These are phyloP conservation scores for Cytospora piceae DNA, from an alignment of 2,329 filamentous ascomycete species.

Conservation along the genomic window DNA sequence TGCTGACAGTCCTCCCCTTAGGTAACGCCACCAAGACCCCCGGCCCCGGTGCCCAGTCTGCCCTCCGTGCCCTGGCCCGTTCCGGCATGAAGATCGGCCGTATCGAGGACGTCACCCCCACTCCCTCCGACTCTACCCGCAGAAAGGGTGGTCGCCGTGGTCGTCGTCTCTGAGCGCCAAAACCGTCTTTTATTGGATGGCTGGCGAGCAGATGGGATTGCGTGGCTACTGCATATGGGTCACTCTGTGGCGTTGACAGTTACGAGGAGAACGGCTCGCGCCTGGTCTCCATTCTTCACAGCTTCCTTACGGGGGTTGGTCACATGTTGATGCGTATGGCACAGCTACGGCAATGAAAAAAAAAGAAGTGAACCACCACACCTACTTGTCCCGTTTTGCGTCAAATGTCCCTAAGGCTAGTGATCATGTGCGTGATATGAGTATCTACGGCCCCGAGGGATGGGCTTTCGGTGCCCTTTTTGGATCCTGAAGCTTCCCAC, in stretches of 20 bases:
- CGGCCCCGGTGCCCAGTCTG: conserved; percentile 97
- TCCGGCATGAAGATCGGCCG: conserved; percentile 99
- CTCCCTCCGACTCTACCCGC: conserved; percentile 97
- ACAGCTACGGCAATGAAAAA: conserved; percentile 40
- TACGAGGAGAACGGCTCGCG: conserved; percentile 73
- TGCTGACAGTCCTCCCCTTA: conserved; percentile 38
- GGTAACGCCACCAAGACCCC: conserved; percentile 99
- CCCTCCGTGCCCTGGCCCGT: conserved; percentile 97
- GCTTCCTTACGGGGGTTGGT: conserved; percentile 42
- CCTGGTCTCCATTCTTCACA: conserved; percentile 61
- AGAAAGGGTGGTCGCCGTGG: conserved; percentile 99
- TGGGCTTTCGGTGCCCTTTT: too few species aligned
- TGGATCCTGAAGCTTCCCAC: too few species aligned
- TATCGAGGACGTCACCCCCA: conserved; percentile 99
- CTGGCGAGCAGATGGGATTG: conserved; percentile 28
- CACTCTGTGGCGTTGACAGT: conserved; percentile 68
- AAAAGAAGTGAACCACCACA: conserved; percentile 28
- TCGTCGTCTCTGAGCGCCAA: conserved; percentile 90
- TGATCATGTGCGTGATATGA: neutral
- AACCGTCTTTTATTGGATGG: conserved; percentile 21
- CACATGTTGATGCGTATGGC: conserved; percentile 48
- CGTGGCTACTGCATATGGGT: conserved; percentile 51
- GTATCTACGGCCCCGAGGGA: neutral
- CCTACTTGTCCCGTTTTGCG: neutral
- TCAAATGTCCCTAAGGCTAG: neutral